Evolutionary conservation across 2,329 filamentous ascomycete genomes (phyloP).

Genomic region (Triangularia setosa): DNA sequence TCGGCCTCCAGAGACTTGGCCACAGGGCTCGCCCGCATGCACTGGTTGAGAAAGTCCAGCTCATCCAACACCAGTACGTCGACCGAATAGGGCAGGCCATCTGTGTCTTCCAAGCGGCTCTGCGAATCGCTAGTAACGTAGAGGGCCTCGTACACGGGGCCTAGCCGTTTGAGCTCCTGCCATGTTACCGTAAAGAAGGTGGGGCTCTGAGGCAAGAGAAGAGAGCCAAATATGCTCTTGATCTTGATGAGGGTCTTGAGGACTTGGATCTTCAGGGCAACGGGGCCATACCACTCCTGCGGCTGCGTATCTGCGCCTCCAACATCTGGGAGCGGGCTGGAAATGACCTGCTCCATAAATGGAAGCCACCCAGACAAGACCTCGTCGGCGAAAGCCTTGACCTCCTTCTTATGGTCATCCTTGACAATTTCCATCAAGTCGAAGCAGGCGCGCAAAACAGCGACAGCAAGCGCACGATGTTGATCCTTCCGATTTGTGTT

Average conservation of each 20-base stretch:
- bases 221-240: constrained; percentile 73
- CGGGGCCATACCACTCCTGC: constrained; percentile 71
- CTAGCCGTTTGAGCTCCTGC: constrained; percentile 75
- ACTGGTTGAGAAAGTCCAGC: constrained; percentile 89
- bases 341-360: constrained; percentile 79
- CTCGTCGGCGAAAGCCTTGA: constrained; percentile 86
- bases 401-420: constrained; percentile 81
- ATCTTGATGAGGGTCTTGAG: constrained; percentile 92
- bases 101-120: constrained; percentile 82
- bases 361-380: constrained; percentile 80
- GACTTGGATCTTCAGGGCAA: constrained; percentile 89
- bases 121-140: constrained; percentile 85
- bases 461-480: constrained; percentile 79
- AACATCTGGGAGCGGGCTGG: constrained; percentile 68
- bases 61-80: constrained; percentile 93
- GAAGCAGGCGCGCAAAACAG: constrained; percentile 87
- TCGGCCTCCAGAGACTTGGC: constrained; percentile 84
- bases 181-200: constrained; percentile 82
- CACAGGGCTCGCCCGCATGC: constrained; percentile 82
- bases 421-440: constrained; percentile 96
- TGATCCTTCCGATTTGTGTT: constrained; percentile 70
- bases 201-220: constrained; percentile 78
- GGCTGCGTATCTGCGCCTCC: constrained; percentile 51
- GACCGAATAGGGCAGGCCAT: constrained; percentile 88
- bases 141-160: constrained; percentile 70